Evolutionary conservation across 2,329 filamentous ascomycete genomes (phyloP).

Genomic region (Cryphonectria japonica): DNA sequence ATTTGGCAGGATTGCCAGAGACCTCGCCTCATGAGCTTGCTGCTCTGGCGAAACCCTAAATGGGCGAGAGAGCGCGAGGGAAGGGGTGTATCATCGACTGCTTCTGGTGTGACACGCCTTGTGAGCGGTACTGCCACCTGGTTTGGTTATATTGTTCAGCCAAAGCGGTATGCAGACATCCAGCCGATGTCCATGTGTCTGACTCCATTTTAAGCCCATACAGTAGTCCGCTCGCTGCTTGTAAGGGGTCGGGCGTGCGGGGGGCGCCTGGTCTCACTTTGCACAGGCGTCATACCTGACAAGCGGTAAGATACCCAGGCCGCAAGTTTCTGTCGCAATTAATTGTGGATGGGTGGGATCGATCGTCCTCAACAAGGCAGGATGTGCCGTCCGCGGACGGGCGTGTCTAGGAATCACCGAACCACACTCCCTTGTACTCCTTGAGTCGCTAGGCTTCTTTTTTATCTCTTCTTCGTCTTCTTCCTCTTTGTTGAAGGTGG

Average conservation of each 20-base stretch:
- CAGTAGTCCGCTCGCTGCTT: constrained; percentile 3
- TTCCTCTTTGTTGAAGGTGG: not conserved
- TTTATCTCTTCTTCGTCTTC: not conserved
- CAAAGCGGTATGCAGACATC: constrained; percentile 2
- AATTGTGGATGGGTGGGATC: constrained; percentile 7
- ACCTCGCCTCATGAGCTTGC: not conserved
- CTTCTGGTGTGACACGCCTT: not conserved
- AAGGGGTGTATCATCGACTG: no score
- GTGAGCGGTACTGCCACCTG: not conserved
- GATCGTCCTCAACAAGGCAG: not conserved
- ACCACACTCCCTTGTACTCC: not conserved
- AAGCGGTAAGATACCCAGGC: not conserved
- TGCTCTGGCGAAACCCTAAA: not conserved
- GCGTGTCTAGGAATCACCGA: constrained; percentile 1
- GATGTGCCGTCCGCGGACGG: not conserved
- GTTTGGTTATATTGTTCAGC: not conserved
- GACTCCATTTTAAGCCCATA: constrained; percentile 4
- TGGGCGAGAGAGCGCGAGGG: not conserved
- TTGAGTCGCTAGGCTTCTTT: not conserved
- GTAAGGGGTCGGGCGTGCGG: not conserved
- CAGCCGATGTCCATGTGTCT: constrained; percentile 7
- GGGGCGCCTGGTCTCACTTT: not conserved
- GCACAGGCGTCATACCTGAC: constrained; percentile 10
- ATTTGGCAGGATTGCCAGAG: not conserved
- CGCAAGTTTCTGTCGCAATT: constrained; percentile 1